Evolutionary conservation across 176 grass and related monocot species (phyloP).

Genomic region (Aegilops speltoides): DNA sequence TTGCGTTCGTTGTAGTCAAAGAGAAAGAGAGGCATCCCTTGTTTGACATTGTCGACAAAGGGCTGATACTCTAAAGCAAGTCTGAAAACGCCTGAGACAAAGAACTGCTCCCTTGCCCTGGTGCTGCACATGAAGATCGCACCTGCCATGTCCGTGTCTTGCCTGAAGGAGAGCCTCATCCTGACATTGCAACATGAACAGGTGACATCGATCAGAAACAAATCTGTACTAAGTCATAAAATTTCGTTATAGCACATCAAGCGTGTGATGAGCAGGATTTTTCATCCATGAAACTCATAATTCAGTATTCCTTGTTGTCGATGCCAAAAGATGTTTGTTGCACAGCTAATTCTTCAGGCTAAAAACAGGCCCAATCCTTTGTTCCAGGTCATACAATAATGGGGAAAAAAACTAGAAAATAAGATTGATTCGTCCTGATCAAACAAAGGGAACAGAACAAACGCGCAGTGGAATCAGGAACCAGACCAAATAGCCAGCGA

Average conservation of each 20-base stretch:
- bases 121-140: constrained; percentile 76
- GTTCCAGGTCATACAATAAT: too few relatives aligned
- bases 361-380: neutral
- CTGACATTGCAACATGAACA: constrained; percentile 17
- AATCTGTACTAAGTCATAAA: neutral
- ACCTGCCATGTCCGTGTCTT: constrained; percentile 35
- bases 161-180: constrained; percentile 32
- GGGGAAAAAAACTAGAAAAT: too few relatives aligned
- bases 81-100: constrained; percentile 27
- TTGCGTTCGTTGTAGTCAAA: constrained; percentile 53
- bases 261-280: neutral
- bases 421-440: too few relatives aligned
- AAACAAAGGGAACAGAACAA: too few relatives aligned
- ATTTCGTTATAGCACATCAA: neutral
- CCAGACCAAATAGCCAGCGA: neutral
- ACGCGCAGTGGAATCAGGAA: neutral
- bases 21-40: constrained; percentile 63
- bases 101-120: constrained; percentile 42
- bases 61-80: constrained; percentile 27
- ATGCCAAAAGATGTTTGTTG: too few relatives aligned
- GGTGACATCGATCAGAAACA: neutral
- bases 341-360: neutral
- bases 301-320: too few relatives aligned
- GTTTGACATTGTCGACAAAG: constrained; percentile 46
- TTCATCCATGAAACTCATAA: neutral